A percentile compares a stretch with the other conserved stretches of the same genome.
Evolutionary conservation across 495 filamentous ascomycete genomes (phyloP).

Genomic region (Achaetomiella virescens): DNA sequence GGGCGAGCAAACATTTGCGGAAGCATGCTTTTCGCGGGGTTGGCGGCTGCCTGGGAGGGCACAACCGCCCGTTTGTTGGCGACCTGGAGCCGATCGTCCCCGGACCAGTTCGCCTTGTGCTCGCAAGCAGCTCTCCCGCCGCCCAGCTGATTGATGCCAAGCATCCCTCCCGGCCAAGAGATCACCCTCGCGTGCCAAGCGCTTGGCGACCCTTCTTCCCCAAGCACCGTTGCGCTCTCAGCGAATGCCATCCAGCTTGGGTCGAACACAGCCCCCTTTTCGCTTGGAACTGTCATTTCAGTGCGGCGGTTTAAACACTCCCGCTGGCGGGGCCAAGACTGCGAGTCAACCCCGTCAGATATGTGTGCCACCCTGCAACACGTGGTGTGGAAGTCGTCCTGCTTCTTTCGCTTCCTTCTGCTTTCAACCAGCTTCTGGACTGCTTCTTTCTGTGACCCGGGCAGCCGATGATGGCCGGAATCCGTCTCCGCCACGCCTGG

Average conservation of each 20-base stretch:
- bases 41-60: too few relatives aligned
- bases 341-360: neutral
- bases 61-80: too few relatives aligned
- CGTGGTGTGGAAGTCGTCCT: neutral
- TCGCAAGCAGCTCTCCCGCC: neutral
- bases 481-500: too few relatives aligned
- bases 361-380: neutral
- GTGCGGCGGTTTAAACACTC: neutral
- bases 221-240: slow-evolving; percentile 8
- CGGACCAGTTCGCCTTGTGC: neutral
- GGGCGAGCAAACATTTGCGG: neutral
- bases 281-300: slow-evolving; percentile 3
- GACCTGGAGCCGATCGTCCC: too few relatives aligned
- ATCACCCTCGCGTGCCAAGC: slow-evolving; percentile 17
- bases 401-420: too few relatives aligned
- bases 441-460: too few relatives aligned
- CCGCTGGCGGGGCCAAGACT: neutral
- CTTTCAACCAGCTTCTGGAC: too few relatives aligned
- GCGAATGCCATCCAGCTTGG: slow-evolving; percentile 13
- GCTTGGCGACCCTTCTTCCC: slow-evolving; percentile 16
- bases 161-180: slow-evolving; percentile 7
- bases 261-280: slow-evolving; percentile 12
- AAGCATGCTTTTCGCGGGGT: neutral
- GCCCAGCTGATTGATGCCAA: slow-evolving; percentile 8
- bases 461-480: too few relatives aligned